Percentiles rank a stretch among this genome's conserved stretches.
Conservation (phyloP, 345 rosid species). For the Rhodamnia argentea region DNA sequence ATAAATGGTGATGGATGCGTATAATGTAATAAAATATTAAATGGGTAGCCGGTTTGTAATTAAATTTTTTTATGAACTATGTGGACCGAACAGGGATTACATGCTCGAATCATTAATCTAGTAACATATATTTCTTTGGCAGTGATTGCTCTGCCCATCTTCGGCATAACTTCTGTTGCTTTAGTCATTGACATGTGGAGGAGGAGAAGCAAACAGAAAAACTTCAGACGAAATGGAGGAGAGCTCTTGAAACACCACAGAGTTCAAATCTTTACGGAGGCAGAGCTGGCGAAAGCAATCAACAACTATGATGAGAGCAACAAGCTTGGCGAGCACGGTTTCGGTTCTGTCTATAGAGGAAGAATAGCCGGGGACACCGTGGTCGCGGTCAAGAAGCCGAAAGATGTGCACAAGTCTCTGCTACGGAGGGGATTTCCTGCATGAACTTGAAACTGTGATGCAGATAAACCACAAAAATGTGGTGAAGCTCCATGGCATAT, state of each 20-base stretch:
- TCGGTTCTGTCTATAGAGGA: neutral
- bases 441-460: neutral
- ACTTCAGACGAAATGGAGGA: neutral
- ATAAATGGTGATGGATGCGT: too few relatives aligned
- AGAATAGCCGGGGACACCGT: neutral
- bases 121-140: neutral
- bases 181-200: neutral
- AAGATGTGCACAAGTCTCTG: neutral
- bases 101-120: neutral
- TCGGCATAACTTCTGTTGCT: neutral
- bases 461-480: neutral
- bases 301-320: neutral
- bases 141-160: neutral
- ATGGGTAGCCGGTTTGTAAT: neutral
- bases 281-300: neutral
- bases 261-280: neutral
- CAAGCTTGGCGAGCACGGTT: neutral
- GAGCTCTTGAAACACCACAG: neutral
- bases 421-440: neutral
- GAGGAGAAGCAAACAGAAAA: neutral
- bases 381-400: neutral
- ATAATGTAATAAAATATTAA: too few relatives aligned
- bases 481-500: neutral
- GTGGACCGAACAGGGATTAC: neutral
- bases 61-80: neutral